phyloP scores from a whole-genome alignment of 1,139 yeast genomes.

The Kluyveromyces marxianus region DNA sequence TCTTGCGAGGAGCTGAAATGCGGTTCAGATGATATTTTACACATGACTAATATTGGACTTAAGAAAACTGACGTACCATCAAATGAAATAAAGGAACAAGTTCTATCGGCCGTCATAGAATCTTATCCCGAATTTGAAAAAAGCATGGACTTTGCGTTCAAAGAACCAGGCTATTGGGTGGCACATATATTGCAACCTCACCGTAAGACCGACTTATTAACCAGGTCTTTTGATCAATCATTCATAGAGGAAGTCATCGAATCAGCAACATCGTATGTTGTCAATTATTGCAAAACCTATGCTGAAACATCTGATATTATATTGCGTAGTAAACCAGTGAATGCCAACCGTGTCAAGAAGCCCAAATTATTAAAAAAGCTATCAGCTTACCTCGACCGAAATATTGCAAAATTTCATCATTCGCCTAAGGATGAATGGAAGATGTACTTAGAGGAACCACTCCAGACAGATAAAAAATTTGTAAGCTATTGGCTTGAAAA shows the following conservation, averaged over 20 bases:
- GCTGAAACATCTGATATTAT: background rate
- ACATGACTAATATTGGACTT: slow-evolving; percentile 8
- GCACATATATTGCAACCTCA: slow-evolving; percentile 13
- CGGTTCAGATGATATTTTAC: slow-evolving; percentile 9
- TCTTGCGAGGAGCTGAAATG: slow-evolving; percentile 8
- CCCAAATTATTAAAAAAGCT: background rate
- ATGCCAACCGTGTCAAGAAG: background rate
- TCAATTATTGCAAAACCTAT: slow-evolving; percentile 2
- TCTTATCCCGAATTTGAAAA: slow-evolving; percentile 10
- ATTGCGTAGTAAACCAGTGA: background rate
- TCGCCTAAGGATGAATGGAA: slow-evolving; percentile 11
- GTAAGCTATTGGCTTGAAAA: slow-evolving; percentile 12
- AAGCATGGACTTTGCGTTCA: slow-evolving; percentile 7
- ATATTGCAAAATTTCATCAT: background rate
- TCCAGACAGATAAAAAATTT: too few relatives aligned
- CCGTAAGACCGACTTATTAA: slow-evolving; percentile 9
- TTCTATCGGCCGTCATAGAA: slow-evolving; percentile 7
- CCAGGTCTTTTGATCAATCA: slow-evolving; percentile 5
- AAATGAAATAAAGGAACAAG: slow-evolving; percentile 3
- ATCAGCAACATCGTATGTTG: slow-evolving; percentile 2
- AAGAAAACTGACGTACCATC: slow-evolving; percentile 7
- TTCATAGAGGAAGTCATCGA: slow-evolving; percentile 7
- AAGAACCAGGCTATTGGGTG: slow-evolving; percentile 12
- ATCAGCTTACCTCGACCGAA: slow-evolving; percentile 1
- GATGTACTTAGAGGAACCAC: slow-evolving; percentile 11